Percentiles rank a stretch among this genome's conserved stretches.
Evolutionary conservation across 2,329 filamentous ascomycete genomes (phyloP).

Genomic region (Botryotinia narcissicola): DNA sequence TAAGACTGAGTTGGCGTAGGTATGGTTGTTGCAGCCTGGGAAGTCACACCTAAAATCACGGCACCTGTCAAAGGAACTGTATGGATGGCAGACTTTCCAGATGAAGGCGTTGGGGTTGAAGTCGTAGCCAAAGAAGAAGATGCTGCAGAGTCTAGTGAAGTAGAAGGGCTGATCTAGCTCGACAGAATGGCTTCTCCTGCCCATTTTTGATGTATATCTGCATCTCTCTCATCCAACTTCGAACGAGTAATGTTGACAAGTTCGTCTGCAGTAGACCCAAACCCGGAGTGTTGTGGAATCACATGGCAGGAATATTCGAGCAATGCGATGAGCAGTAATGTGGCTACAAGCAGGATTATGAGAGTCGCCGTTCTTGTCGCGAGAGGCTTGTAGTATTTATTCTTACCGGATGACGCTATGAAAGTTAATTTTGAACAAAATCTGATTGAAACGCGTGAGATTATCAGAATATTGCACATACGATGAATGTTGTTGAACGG

Average conservation of each 20-base stretch:
- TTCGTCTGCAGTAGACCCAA: background rate
- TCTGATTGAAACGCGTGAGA: background rate
- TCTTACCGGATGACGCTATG: background rate
- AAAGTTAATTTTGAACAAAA: background rate
- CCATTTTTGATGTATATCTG: background rate
- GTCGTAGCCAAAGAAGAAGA: background rate
- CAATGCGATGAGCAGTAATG: background rate
- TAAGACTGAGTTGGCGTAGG: background rate
- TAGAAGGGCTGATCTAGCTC: background rate
- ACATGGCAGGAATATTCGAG: constrained; percentile 5
- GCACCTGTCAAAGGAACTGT: background rate
- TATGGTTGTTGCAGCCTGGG: background rate
- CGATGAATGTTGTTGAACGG: background rate
- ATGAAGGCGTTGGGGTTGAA: background rate
- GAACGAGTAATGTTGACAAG: background rate
- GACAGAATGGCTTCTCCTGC: background rate
- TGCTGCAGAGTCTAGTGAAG: background rate
- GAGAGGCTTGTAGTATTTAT: background rate
- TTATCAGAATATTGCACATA: background rate
- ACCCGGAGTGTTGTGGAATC: constrained; percentile 6
- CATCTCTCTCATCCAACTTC: background rate
- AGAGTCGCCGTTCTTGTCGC: background rate
- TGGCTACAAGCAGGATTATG: background rate
- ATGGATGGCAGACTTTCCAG: background rate
- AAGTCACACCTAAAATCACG: background rate